These are phyloP conservation scores for Lagenidium sp. DNA, from an alignment of 352 stramenopile genomes.

Conservation along the genomic window DNA sequence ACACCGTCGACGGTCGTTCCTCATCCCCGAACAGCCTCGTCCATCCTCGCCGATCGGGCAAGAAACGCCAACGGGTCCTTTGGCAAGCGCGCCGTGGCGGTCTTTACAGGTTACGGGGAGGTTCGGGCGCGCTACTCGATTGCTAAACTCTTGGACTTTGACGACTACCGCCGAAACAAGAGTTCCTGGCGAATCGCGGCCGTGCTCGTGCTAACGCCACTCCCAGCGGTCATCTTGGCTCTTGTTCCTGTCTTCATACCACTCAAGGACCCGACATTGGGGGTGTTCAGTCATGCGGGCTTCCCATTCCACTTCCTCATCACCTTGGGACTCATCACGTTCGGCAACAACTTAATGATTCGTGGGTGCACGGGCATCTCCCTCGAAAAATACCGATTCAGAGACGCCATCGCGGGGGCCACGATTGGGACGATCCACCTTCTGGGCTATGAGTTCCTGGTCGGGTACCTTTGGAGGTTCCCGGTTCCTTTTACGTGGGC, in stretches of 20 bases:
- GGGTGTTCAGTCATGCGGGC: not conserved
- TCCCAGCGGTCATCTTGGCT: not conserved
- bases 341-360: not conserved
- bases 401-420: not conserved
- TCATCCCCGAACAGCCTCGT: too few relatives aligned
- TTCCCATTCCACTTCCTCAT: not conserved
- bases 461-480: slow-evolving; percentile 4
- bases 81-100: too few relatives aligned
- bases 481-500: slow-evolving; percentile 1
- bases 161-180: not conserved
- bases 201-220: not conserved
- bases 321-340: not conserved
- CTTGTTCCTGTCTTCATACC: not conserved
- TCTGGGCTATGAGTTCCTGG: not conserved
- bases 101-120: too few relatives aligned
- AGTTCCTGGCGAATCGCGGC: not conserved
- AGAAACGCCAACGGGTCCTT: too few relatives aligned
- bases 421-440: not conserved
- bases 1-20: too few relatives aligned
- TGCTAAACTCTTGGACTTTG: slow-evolving; percentile 1
- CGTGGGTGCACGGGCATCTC: not conserved
- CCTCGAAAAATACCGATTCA: not conserved
- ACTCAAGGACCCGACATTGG: slow-evolving; percentile 3
- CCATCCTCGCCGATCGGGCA: too few relatives aligned
- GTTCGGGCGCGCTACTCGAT: too few relatives aligned